Evolutionary conservation across 73 alveolate species (phyloP).

Genomic region (Tetrahymena borealis): DNA sequence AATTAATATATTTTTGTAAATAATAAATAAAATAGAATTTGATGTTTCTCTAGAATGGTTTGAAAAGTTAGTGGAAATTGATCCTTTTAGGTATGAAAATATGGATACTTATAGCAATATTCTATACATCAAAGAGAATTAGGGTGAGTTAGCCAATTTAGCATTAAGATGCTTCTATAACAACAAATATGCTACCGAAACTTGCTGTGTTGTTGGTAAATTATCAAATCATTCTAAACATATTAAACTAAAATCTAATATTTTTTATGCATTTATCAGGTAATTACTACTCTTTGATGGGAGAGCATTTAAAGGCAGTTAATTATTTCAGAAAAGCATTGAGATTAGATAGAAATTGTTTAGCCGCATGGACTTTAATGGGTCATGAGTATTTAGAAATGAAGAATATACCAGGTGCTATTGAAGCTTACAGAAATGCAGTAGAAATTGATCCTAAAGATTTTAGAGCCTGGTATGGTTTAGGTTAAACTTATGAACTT

Average conservation of each 20-base stretch:
- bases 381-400: conserved; percentile 98
- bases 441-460: conserved; percentile 95
- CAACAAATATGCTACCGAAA: conserved; percentile 97
- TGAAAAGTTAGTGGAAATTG: conserved; percentile 75
- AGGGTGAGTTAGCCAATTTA: conserved; percentile 94
- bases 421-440: conserved; percentile 95
- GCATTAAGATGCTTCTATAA: conserved; percentile 91
- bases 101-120: conserved; percentile 93
- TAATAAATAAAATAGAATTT: conserved; percentile 50
- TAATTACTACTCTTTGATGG: conserved; percentile 87
- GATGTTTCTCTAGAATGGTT: conserved; percentile 84
- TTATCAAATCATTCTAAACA: neutral
- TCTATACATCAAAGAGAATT: conserved; percentile 94
- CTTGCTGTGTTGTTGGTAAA: conserved; percentile 94
- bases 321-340: conserved; percentile 89
- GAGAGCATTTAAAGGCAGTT: conserved; percentile 96
- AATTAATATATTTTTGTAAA: neutral
- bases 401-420: conserved; percentile 97
- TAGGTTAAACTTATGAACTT: conserved; percentile 89
- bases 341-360: conserved; percentile 79
- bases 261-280: too few relatives aligned
- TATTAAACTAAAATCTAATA: too few relatives aligned
- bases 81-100: conserved; percentile 92
- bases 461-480: conserved; percentile 97
- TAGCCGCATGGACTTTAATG: conserved; percentile 96